Evolutionary conservation across 169 alveolate species (phyloP).

Genomic region (Theileria luwenshuni): DNA sequence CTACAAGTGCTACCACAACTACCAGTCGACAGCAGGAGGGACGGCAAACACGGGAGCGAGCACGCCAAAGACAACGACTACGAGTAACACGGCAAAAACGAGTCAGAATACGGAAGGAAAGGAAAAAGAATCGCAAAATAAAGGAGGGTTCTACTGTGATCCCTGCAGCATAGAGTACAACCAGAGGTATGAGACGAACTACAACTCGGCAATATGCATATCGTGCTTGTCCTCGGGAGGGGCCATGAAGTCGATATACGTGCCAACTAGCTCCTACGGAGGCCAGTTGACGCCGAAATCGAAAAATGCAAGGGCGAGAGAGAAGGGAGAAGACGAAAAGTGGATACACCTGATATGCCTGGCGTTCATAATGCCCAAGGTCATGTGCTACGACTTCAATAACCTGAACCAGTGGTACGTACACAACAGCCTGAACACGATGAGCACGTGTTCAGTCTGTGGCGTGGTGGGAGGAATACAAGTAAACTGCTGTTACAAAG

Average conservation of each 20-base stretch:
- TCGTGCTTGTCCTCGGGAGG: constrained; percentile 65
- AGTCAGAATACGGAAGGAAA: too few relatives aligned
- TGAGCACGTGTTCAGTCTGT: constrained; percentile 35
- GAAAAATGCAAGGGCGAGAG: not conserved
- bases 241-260: constrained; percentile 44
- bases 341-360: constrained; percentile 67
- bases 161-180: constrained; percentile 8
- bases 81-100: too few relatives aligned
- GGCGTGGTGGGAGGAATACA: constrained; percentile 44
- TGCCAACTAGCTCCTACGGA: not conserved
- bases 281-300: not conserved
- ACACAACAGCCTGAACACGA: not conserved
- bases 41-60: constrained; percentile 25
- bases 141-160: constrained; percentile 8
- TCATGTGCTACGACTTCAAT: constrained; percentile 35
- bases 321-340: not conserved
- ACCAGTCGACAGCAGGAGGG: not conserved
- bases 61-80: constrained; percentile 47
- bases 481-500: constrained; percentile 24
- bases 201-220: constrained; percentile 50
- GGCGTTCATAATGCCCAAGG: constrained; percentile 48
- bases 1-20: constrained; percentile 48
- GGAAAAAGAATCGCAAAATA: not conserved
- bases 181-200: constrained; percentile 19
- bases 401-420: constrained; percentile 47